Evolutionary conservation across 257 asterid species (phyloP), one percentile per base, ranked within the genome.

Genomic region (Salvia rosmarinus): DNA sequence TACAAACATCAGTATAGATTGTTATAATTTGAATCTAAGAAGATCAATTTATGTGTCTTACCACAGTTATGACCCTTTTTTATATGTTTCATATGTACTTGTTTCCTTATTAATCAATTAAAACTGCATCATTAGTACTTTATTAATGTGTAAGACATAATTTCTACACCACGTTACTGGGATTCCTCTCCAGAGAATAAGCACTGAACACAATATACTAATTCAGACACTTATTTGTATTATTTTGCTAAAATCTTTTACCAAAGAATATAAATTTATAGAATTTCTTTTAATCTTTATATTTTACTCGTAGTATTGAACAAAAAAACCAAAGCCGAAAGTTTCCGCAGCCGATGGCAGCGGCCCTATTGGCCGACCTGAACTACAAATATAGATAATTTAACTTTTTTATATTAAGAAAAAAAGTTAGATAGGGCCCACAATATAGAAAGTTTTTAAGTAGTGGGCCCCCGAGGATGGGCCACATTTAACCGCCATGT

Each of bases 401-500:
- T 2, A 4, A 32, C 4, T 4, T 32, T 32, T 32, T 32, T 4
- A 2, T 52, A 73, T 35, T 47, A 34, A 37, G 2, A 4, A 23
- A 40, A 23, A 11, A 23, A 43, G 12, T 0, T 32, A 32, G 37
- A 4, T 4, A 32, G 37, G 37, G 37, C 37, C 37, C 37, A 32
- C 37, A 32, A 37, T 52, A 16, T 39, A 47, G 28, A 16, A 57
- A 23, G 30, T 28, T 37, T 37, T 4, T 1, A 6, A 25, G 51
- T 54, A 44, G 51, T 42, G 78, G 83, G 0, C 59, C 71, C 64
- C 44, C n/a, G 40, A 12, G 16, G 12, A 63, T 59, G 81, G 85
- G 4, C 75, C 80, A 79, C 68, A 20, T 21, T 64, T 43, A 80
- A 82, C 80, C 79, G 84, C 81, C 86, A 76, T 52, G n/a, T 78